Evolutionary conservation across 2,329 filamentous ascomycete species (phyloP).

Genomic region (Phaeosphaeriaceae sp.): DNA sequence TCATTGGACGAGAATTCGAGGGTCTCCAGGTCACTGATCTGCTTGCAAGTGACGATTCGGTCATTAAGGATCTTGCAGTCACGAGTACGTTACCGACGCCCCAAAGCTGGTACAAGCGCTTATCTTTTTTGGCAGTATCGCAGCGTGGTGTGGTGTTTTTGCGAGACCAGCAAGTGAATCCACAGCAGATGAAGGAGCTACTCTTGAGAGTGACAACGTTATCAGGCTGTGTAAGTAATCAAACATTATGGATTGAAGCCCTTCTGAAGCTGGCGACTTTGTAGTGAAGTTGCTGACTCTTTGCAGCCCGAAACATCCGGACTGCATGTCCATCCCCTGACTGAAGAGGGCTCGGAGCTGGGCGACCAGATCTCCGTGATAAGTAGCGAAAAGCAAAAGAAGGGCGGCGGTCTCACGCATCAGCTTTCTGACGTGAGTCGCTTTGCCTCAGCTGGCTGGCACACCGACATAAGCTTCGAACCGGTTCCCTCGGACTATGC

Average conservation of each 20-base stretch:
- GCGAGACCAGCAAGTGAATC: conserved; percentile 63
- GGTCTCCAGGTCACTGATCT: conserved; percentile 39
- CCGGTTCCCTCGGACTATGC: conserved; percentile 51
- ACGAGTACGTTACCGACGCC: conserved; percentile 59
- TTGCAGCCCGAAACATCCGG: conserved; percentile 31
- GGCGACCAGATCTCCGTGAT: conserved; percentile 51
- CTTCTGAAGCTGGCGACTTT: too few relatives aligned
- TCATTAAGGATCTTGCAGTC: conserved; percentile 56
- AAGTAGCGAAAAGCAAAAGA: conserved; percentile 44
- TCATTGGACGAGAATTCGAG: conserved; percentile 59
- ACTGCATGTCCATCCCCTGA: conserved; percentile 50
- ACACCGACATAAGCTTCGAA: conserved; percentile 55
- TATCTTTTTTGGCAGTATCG: conserved; percentile 60
- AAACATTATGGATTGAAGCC: background rate
- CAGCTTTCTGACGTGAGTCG: conserved; percentile 53
- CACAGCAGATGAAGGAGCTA: conserved; percentile 69
- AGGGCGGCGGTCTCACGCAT: conserved; percentile 36
- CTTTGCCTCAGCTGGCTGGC: conserved; percentile 60
- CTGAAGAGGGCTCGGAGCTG: conserved; percentile 51
- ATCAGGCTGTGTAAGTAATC: conserved; percentile 59
- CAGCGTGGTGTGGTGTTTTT: conserved; percentile 75
- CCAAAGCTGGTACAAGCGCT: background rate
- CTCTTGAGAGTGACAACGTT: conserved; percentile 66
- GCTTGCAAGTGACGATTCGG: conserved; percentile 42
- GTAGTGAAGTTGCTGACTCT: conserved; percentile 15